Evolutionary conservation across 2,329 filamentous ascomycete species (phyloP).

Genomic region (Fusarium sp.): DNA sequence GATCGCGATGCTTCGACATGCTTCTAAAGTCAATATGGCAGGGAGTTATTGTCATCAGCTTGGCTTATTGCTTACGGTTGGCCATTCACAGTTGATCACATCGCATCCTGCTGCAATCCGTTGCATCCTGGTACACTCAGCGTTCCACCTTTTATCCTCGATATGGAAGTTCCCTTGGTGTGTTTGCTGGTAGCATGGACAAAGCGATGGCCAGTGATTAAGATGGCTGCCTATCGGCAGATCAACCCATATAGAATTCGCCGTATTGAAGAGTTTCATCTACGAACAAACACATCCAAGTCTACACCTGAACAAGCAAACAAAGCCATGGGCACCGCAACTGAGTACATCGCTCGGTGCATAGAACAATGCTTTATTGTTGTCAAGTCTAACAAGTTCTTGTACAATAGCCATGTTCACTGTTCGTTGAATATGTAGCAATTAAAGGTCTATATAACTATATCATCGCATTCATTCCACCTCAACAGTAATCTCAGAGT

Average conservation of each 20-base stretch:
- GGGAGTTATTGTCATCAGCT: too few relatives aligned
- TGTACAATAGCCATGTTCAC: background rate
- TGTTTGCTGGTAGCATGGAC: too few relatives aligned
- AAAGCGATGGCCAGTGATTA: background rate
- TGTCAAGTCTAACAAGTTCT: background rate
- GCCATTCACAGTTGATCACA: too few relatives aligned
- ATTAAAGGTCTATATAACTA: slow-evolving; percentile 4
- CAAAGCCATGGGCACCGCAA: background rate
- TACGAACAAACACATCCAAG: background rate
- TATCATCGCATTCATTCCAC: background rate
- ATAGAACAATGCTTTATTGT: background rate
- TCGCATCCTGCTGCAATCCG: too few relatives aligned
- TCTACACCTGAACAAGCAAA: background rate
- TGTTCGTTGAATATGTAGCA: background rate
- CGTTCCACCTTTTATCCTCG: too few relatives aligned
- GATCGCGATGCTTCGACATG: background rate
- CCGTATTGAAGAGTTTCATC: too few relatives aligned
- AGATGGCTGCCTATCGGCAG: too few relatives aligned
- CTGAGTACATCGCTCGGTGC: too few relatives aligned
- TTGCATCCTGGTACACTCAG: background rate
- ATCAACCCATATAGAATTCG: too few relatives aligned
- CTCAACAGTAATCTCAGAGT: background rate
- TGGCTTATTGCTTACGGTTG: too few relatives aligned
- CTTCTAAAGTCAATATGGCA: background rate
- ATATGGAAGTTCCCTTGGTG: too few relatives aligned